Evolutionary conservation across 306 rosid genomes (phyloP).

Genomic region (Castanopsis chinensis): DNA sequence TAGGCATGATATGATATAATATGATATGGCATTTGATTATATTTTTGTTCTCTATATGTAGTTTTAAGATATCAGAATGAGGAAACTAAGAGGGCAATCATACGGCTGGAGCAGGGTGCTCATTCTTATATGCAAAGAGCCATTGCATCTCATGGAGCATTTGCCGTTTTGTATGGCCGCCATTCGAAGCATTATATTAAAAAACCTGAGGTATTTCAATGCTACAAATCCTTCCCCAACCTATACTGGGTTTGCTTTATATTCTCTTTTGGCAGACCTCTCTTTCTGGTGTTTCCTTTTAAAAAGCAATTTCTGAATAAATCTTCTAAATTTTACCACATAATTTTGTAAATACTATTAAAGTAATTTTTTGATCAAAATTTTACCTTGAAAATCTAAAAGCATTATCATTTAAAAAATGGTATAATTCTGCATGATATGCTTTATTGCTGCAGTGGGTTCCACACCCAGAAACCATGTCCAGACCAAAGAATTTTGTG

Average conservation of each 20-base stretch:
- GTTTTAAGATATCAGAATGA: slow-evolving; percentile 69
- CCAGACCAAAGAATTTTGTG: slow-evolving; percentile 16
- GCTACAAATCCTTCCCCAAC: slow-evolving; percentile 1
- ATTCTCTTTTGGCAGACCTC: background rate
- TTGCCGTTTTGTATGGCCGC: slow-evolving; percentile 77
- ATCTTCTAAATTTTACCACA: background rate
- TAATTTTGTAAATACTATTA: background rate
- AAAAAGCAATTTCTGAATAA: background rate
- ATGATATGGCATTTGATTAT: slow-evolving; percentile 12
- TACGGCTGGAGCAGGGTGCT: slow-evolving; percentile 85
- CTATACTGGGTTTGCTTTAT: slow-evolving; percentile 1
- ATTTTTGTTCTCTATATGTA: slow-evolving; percentile 30
- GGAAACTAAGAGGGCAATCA: slow-evolving; percentile 63
- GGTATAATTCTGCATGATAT: background rate
- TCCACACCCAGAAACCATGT: background rate
- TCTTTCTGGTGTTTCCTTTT: background rate
- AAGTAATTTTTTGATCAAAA: background rate
- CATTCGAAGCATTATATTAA: slow-evolving; percentile 74
- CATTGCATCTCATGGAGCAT: slow-evolving; percentile 83
- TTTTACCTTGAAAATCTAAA: background rate
- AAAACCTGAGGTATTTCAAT: slow-evolving; percentile 74
- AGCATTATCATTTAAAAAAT: background rate
- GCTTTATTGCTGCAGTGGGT: background rate
- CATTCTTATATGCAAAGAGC: slow-evolving; percentile 70
- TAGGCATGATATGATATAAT: slow-evolving; percentile 1